Evolutionary conservation across 2,329 filamentous ascomycete species (phyloP).

Genomic region (Coniella vitis): DNA sequence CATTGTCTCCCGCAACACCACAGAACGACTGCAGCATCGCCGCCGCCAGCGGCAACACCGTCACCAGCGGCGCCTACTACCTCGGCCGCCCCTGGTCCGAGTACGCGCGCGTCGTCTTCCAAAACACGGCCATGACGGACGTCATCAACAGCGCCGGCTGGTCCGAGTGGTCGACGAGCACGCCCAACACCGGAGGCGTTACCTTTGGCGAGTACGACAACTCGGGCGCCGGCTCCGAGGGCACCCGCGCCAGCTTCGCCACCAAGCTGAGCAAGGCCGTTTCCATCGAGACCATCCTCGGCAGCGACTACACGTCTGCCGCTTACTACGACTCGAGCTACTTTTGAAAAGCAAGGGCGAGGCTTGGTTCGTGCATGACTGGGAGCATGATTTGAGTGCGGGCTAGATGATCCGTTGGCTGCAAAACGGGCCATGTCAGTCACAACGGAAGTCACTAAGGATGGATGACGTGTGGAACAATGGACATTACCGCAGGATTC

Average conservation of each 20-base stretch:
- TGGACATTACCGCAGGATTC: too few relatives aligned
- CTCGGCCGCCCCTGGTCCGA: slow-evolving; percentile 42
- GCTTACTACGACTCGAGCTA: slow-evolving; percentile 25
- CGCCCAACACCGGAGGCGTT: slow-evolving; percentile 44
- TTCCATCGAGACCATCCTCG: slow-evolving; percentile 25
- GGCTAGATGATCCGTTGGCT: too few relatives aligned
- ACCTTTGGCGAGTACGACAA: slow-evolving; percentile 54
- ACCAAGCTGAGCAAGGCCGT: slow-evolving; percentile 30
- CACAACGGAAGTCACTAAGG: too few relatives aligned
- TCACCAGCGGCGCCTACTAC: slow-evolving; percentile 34
- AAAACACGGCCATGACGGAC: slow-evolving; percentile 40
- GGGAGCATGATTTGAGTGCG: not conserved
- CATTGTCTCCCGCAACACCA: too few relatives aligned
- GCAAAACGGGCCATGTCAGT: too few relatives aligned
- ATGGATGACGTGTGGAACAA: too few relatives aligned
- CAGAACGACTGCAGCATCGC: slow-evolving; percentile 35
- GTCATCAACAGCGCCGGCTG: slow-evolving; percentile 57
- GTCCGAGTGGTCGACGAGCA: slow-evolving; percentile 44
- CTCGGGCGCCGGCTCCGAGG: slow-evolving; percentile 47
- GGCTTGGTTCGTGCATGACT: not conserved
- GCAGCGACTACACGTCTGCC: slow-evolving; percentile 20
- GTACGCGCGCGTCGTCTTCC: slow-evolving; percentile 42
- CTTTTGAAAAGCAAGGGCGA: slow-evolving; percentile 14
- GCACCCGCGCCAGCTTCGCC: slow-evolving; percentile 41
- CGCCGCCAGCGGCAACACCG: slow-evolving; percentile 30